These are phyloP conservation scores for Falciphora oryzae DNA, from an alignment of 2,329 filamentous ascomycete species.

Conservation along the genomic window DNA sequence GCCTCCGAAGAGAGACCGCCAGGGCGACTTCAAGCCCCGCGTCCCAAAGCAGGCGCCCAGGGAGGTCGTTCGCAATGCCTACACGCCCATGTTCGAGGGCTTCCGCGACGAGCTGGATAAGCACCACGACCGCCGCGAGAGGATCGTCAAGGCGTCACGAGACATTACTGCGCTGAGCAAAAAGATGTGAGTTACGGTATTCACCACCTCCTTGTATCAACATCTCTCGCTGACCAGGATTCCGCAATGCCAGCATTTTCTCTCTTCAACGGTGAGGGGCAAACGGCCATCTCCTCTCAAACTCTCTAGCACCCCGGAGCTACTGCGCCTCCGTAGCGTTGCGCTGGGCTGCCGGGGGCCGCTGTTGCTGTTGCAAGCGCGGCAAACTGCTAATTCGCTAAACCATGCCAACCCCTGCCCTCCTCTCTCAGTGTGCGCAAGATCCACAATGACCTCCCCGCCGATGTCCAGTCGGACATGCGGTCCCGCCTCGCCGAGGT, in stretches of 20 bases:
- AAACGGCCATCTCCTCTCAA: not conserved
- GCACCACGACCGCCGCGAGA: constrained; percentile 88
- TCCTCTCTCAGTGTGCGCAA: constrained; percentile 51
- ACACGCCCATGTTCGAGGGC: constrained; percentile 67
- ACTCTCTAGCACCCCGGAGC: not conserved
- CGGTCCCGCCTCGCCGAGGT: constrained; percentile 67
- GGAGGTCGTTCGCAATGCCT: constrained; percentile 37
- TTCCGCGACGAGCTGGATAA: constrained; percentile 88
- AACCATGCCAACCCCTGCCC: not conserved
- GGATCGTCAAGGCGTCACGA: constrained; percentile 73
- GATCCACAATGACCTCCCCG: constrained; percentile 57
- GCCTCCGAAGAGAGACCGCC: constrained; percentile 8
- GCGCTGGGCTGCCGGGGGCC: not conserved
- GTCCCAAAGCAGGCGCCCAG: constrained; percentile 20
- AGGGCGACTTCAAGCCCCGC: constrained; percentile 8
- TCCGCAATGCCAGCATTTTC: not conserved
- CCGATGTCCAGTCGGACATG: constrained; percentile 64
- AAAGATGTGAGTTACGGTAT: constrained; percentile 16
- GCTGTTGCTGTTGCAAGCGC: not conserved
- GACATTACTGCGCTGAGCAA: constrained; percentile 94
- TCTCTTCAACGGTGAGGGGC: constrained; percentile 5
- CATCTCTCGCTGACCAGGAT: not conserved
- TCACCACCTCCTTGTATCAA: too few relatives aligned
- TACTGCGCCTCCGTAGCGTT: not conserved
- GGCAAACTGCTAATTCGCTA: not conserved